A percentile compares a stretch with the other conserved stretches of the same genome.
phyloP scores from a whole-genome alignment of 176 grass and related monocot genomes.

The Bromus sterilis region DNA sequence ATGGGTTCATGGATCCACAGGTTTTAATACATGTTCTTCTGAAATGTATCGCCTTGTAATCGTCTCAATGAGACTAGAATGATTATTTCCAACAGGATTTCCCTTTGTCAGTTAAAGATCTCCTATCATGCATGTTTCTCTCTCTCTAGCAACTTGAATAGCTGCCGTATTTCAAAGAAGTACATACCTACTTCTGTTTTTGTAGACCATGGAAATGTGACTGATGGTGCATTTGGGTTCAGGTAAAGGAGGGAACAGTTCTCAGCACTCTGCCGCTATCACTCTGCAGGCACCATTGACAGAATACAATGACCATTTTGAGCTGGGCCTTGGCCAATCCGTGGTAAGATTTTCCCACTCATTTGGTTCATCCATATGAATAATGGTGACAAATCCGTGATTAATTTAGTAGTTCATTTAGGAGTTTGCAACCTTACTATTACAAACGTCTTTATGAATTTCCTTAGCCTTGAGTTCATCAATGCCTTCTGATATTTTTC shows the following conservation, averaged over 20 bases:
- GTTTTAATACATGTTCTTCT: neutral
- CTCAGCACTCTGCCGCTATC: slow-evolving; percentile 38
- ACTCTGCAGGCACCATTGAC: slow-evolving; percentile 35
- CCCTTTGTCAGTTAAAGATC: neutral
- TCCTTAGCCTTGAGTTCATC: neutral
- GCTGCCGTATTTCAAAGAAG: neutral
- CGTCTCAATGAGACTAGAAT: neutral
- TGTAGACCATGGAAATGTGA: neutral
- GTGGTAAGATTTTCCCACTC: slow-evolving; percentile 35
- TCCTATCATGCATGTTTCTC: neutral
- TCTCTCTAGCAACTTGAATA: slow-evolving; percentile 16
- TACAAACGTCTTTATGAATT: neutral
- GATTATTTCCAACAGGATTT: neutral
- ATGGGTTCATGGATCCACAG: neutral
- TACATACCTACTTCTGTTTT: neutral
- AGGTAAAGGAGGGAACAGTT: slow-evolving; percentile 50
- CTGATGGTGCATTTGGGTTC: slow-evolving; percentile 20
- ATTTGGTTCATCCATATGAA: neutral
- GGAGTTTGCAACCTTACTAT: neutral
- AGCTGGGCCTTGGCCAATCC: slow-evolving; percentile 72
- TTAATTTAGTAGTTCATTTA: neutral
- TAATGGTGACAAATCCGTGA: neutral
- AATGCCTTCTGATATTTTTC: neutral
- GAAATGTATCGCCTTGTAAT: neutral
- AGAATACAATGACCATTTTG: slow-evolving; percentile 48